Conservation (phyloP, 306 rosid genomes). For the Quercus alba region DNA sequence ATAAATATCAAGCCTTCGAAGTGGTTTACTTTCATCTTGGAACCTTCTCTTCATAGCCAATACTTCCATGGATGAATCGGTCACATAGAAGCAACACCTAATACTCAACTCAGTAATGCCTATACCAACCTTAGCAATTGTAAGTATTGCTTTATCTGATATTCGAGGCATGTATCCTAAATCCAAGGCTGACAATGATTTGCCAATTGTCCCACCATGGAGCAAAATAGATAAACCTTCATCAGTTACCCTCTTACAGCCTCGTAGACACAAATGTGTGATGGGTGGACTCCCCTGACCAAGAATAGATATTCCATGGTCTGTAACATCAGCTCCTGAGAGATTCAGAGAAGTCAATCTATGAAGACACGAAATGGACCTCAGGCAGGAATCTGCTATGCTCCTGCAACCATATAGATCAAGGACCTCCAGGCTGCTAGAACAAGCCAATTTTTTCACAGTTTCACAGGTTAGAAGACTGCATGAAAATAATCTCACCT, state of each 20-base stretch:
- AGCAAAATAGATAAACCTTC: constrained; percentile 25
- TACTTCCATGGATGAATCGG: constrained; percentile 19
- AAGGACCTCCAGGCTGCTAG: constrained; percentile 22
- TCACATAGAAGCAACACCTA: constrained; percentile 26
- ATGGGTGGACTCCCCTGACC: constrained; percentile 22
- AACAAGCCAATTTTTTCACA: constrained; percentile 26
- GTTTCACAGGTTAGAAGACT: constrained; percentile 30
- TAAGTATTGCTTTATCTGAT: constrained; percentile 24
- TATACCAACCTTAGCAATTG: constrained; percentile 9
- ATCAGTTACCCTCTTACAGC: constrained; percentile 29
- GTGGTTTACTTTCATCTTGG: constrained; percentile 13
- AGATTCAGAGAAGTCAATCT: constrained; percentile 24
- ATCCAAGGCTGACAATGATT: constrained; percentile 28
- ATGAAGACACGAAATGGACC: constrained; percentile 15
- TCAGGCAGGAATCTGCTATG: constrained; percentile 30
- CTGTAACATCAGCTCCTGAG: constrained; percentile 23
- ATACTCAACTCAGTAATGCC: constrained; percentile 26
- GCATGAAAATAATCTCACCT: constrained; percentile 29
- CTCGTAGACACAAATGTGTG: constrained; percentile 25
- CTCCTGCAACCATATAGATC: constrained; percentile 36
- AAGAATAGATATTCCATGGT: constrained; percentile 24
- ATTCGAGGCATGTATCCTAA: constrained; percentile 29
- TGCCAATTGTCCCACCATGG: constrained; percentile 19
- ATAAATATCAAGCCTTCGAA: constrained; percentile 27
- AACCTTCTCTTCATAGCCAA: constrained; percentile 22